Base-by-base conservation (phyloP, 345 rosid species). In the Raphanus sativus region DNA sequence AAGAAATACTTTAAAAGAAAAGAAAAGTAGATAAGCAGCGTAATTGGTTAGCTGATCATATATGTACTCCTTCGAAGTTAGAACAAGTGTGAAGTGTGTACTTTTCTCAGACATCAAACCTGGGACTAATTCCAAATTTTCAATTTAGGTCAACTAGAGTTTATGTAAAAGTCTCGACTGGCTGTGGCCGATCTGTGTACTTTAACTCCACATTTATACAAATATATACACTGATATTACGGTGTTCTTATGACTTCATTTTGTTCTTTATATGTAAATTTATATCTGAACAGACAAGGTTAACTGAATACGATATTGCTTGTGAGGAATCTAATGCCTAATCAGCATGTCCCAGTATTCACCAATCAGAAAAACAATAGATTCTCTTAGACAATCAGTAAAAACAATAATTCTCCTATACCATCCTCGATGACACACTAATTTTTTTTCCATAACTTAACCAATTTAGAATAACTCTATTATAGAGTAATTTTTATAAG, bases 321-420 rank as follows among this genome's bases (percentile, higher is more conserved):
- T 34, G 77, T 73, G 59, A 40, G 72, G 76, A 75, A 80, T 80
- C 82, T 74, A 15, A 69, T 62, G 79, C 75, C 66, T 68, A 79
- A 15, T 79, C 78, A 79, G 77, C 74, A 63, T 79, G 82, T 28
- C 82, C 79, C 29, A 40, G 38, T 73, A 16, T 38, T 40, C 78
- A 63, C 79, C 78, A 54, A 21, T 74, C 6, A 28, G 15, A 62
- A 55, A 63, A 16, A 4, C 32, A 1, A 8, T 67, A 73, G 69
- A 67, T 73, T 67, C 73, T 59, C 60, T 15, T 21, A 21, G 21
- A 21, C 21, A 21, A 21, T 21, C 21, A 21, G 21, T 0, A 21
- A 21, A 21, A 21, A 21, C 21, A 21, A 21, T 21, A 21, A 21
- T 21, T 21, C 21, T 21, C 21, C 1, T 21, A 21, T 21, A 21